Conservation (phyloP, 2,329 filamentous ascomycete genomes). For the Phialocephala subalpina region DNA sequence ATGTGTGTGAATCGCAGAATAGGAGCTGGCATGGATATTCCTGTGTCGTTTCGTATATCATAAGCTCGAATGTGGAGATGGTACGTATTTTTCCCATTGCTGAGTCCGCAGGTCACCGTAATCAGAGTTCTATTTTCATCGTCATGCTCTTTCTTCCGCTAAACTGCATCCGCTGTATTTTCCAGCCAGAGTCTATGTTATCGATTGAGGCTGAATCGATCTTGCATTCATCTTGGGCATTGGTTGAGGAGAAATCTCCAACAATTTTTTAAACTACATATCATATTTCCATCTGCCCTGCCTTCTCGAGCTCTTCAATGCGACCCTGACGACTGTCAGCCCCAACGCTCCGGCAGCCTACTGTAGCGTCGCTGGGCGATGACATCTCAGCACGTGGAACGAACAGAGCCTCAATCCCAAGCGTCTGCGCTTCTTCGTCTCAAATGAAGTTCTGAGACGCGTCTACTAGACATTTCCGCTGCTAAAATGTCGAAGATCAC, state of each 20-base stretch:
- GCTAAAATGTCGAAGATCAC: conserved; percentile 64
- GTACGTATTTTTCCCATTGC: conserved; percentile 10
- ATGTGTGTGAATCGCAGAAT: neutral
- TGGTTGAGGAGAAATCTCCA: neutral
- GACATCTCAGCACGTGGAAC: conserved; percentile 16
- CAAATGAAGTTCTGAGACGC: neutral
- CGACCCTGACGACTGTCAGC: neutral
- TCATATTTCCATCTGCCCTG: neutral
- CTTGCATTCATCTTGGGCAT: conserved; percentile 11
- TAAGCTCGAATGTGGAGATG: conserved; percentile 7
- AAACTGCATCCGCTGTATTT: neutral
- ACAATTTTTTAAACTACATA: neutral
- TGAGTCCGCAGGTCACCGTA: neutral
- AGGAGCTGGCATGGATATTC: neutral
- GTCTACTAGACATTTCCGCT: neutral
- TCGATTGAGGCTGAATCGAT: conserved; percentile 33
- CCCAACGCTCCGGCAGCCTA: neutral
- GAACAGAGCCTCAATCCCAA: conserved; percentile 16
- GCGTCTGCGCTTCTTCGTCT: neutral
- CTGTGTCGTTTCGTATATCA: conserved; percentile 3
- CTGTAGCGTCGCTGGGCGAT: conserved; percentile 12
- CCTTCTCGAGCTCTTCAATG: neutral
- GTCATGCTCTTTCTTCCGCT: conserved; percentile 9
- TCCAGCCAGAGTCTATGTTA: conserved; percentile 15
- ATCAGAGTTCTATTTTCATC: conserved; percentile 16